These are phyloP conservation scores for Bidens hawaiensis DNA, from an alignment of 140 eudicot species.

Conservation along the genomic window DNA sequence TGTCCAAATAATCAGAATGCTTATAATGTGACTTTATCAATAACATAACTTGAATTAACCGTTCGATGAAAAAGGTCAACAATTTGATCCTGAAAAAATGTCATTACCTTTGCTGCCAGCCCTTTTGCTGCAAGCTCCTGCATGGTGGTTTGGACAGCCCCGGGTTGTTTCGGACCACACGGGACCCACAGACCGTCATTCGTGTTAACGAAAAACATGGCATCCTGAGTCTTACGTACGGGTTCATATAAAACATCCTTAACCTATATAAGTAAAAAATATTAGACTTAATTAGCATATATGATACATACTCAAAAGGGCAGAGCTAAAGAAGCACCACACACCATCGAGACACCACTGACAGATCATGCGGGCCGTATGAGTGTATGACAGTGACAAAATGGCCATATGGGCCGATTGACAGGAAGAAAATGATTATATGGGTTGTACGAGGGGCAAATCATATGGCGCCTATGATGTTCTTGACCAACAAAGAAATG, in stretches of 20 bases:
- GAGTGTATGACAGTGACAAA: no score
- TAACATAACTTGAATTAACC: neutral
- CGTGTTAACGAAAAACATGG: conserved; percentile 76
- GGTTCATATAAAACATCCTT: conserved; percentile 98
- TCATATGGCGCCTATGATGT: no score
- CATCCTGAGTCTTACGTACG: conserved; percentile 98
- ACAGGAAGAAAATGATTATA: no score
- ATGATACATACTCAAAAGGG: neutral
- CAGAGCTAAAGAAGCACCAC: no score
- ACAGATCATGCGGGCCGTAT: no score
- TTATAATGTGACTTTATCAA: neutral
- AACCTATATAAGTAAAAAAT: conserved; percentile 43
- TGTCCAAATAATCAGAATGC: no score
- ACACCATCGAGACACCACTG: no score
- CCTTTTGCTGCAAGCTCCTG: conserved; percentile 89
- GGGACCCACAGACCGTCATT: conserved; percentile 77
- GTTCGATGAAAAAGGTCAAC: no score
- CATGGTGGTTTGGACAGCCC: conserved; percentile 90
- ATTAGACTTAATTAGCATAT: neutral
- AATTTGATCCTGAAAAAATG: neutral
- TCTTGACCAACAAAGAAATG: no score
- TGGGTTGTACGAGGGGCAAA: no score
- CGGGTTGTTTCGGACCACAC: conserved; percentile 92
- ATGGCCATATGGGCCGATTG: no score
- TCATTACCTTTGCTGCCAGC: conserved; percentile 70